These are phyloP conservation scores for Volvariella volvacea DNA, from an alignment of 1,284 basidiomycete genomes.

Conservation along the genomic window DNA sequence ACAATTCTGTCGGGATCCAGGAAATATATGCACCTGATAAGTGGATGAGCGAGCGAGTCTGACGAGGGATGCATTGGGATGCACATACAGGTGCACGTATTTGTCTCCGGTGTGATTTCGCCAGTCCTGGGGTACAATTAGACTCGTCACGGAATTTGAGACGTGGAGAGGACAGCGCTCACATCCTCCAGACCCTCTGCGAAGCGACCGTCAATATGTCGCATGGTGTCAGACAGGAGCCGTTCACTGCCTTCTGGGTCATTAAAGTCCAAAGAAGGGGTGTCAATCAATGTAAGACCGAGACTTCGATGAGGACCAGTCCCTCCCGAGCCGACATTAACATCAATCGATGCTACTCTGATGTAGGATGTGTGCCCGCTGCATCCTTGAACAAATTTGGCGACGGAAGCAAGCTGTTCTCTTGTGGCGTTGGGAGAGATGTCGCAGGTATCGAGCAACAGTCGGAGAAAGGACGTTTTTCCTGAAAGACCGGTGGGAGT, in stretches of 20 bases:
- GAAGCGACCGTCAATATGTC: conserved; percentile 61
- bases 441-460: conserved; percentile 67
- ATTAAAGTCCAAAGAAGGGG: conserved; percentile 64
- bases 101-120: conserved; percentile 55
- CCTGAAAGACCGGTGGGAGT: conserved; percentile 44
- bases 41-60: conserved; percentile 14
- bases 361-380: conserved; percentile 61
- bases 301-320: conserved; percentile 37
- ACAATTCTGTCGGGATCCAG: conserved; percentile 71
- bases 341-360: conserved; percentile 59
- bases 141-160: neutral
- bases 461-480: conserved; percentile 76
- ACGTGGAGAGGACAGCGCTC: conserved; percentile 27
- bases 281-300: conserved; percentile 68
- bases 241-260: conserved; percentile 56
- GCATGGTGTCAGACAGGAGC: conserved; percentile 52
- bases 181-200: conserved; percentile 65
- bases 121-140: conserved; percentile 49
- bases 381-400: conserved; percentile 71
- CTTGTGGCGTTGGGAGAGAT: conserved; percentile 49
- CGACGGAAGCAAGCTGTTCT: conserved; percentile 68
- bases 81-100: conserved; percentile 76
- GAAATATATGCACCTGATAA: conserved; percentile 69
- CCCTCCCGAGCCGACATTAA: conserved; percentile 48
- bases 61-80: conserved; percentile 26